Percentiles rank a stretch among this genome's conserved stretches.
phyloP scores from a whole-genome alignment of 805 yeast genomes.

The Allodekkera sacchari region DNA sequence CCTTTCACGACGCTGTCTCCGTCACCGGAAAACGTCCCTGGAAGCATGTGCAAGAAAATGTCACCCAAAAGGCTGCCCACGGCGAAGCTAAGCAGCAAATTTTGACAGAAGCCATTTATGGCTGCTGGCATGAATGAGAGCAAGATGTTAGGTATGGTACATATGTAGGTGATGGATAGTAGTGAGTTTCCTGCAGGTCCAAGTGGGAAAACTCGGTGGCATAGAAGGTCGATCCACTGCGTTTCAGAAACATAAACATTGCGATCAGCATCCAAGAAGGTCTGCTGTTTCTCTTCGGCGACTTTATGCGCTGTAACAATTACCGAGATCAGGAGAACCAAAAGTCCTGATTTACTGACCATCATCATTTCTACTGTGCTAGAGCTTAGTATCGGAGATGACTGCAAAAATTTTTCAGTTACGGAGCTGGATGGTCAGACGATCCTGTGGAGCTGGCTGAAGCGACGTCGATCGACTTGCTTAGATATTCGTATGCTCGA shows the following conservation, averaged over 20 bases:
- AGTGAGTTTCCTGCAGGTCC: constrained; percentile 57
- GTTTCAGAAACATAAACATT: constrained; percentile 28
- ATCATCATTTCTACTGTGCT: no score
- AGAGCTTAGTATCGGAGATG: no score
- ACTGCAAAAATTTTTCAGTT: no score
- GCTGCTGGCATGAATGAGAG: constrained; percentile 49
- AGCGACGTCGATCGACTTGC: no score
- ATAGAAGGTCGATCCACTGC: not conserved
- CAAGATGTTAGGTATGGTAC: constrained; percentile 55
- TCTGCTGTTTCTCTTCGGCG: no score
- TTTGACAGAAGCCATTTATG: constrained; percentile 41
- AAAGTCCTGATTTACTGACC: no score
- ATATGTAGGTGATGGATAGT: constrained; percentile 54
- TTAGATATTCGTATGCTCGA: no score
- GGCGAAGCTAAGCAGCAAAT: constrained; percentile 60
- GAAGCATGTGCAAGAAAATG: constrained; percentile 62
- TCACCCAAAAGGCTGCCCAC: constrained; percentile 73
- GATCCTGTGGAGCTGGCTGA: no score
- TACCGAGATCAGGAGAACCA: no score
- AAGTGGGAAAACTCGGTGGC: constrained; percentile 32
- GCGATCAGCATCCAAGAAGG: no score
- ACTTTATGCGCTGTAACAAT: no score
- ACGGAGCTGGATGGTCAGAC: no score
- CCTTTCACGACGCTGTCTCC: constrained; percentile 11
- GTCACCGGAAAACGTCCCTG: constrained; percentile 57